Evolutionary conservation across 2,329 filamentous ascomycete genomes (phyloP).

Genomic region (Metarhizium sp.): DNA sequence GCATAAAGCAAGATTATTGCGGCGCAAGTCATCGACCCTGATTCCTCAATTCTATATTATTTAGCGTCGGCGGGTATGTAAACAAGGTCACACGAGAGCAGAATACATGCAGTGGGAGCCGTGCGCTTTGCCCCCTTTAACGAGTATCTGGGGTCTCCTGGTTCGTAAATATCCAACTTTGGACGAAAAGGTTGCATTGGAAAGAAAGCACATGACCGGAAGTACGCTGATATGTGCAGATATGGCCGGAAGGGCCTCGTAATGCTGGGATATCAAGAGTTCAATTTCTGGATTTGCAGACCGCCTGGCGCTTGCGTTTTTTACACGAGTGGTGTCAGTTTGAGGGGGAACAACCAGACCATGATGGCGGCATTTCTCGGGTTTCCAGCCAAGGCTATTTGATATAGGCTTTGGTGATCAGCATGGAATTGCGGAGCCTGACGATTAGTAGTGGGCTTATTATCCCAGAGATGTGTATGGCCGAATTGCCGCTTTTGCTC

Average conservation of each 20-base stretch:
- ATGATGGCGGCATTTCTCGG: no score
- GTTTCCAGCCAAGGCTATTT: no score
- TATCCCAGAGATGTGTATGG: no score
- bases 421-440: no score
- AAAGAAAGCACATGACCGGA: background rate
- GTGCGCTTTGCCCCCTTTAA: no score
- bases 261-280: background rate
- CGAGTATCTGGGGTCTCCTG: no score
- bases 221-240: background rate
- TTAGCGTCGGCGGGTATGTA: slow-evolving; percentile 10
- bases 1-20: background rate
- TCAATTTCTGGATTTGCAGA: background rate
- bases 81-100: background rate
- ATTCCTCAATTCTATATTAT: background rate
- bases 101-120: background rate
- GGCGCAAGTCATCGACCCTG: no score
- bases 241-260: background rate
- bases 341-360: no score
- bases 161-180: no score
- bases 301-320: background rate
- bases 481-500: no score
- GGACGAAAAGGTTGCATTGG: background rate
- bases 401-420: no score
- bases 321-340: background rate
- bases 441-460: no score